phyloP scores from a whole-genome alignment of 805 yeast species.

The Saturnispora zaruensis region DNA sequence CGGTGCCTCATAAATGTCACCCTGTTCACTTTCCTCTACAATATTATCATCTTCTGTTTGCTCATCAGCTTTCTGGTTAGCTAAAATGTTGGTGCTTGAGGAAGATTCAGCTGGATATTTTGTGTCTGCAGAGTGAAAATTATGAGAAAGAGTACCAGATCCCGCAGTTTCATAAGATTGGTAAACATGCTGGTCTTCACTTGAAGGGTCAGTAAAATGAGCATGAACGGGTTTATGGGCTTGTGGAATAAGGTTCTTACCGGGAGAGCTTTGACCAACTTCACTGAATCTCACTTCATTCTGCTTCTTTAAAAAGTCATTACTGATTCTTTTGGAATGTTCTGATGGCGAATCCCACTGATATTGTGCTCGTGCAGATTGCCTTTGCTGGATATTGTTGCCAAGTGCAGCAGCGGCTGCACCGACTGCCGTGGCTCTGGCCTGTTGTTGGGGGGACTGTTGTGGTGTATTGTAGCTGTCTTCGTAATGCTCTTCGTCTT shows the following conservation, averaged over 20 bases:
- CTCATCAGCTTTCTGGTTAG: background rate
- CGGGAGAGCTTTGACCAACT: background rate
- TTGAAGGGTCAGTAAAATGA: background rate
- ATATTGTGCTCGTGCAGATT: background rate
- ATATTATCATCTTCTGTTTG: slow-evolving; percentile 1
- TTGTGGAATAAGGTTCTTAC: background rate
- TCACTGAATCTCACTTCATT: background rate
- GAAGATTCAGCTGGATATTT: background rate
- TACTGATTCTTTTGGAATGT: background rate
- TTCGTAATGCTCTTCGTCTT: background rate
- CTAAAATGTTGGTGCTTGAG: background rate
- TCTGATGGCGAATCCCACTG: background rate
- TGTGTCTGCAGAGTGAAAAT: slow-evolving; percentile 3
- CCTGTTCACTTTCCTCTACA: background rate
- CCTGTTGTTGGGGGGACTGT: background rate
- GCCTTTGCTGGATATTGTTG: background rate
- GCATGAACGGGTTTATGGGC: background rate
- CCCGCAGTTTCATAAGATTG: background rate
- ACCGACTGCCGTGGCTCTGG: slow-evolving; percentile 1
- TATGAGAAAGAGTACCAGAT: slow-evolving; percentile 1
- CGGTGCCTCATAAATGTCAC: slow-evolving; percentile 5
- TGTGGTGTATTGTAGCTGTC: background rate
- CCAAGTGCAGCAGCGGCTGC: slow-evolving; percentile 12
- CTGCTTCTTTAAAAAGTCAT: background rate
- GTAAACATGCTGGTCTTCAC: background rate